Base-by-base conservation (phyloP, 179 eudicot species). In the Camellia oleifera region DNA sequence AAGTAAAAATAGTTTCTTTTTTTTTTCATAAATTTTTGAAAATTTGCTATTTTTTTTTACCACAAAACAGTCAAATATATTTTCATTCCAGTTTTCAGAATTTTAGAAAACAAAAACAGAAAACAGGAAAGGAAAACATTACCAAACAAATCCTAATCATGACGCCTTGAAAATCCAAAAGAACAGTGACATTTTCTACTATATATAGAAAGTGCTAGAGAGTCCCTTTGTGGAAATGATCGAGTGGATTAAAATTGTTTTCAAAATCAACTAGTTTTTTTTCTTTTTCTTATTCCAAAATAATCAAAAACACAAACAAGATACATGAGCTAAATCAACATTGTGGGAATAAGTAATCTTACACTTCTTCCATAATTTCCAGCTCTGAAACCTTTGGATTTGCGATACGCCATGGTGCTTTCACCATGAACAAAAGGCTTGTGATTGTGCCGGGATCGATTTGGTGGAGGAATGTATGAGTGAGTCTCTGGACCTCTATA, bases 401-500 rank as follows among this genome's bases (percentile, higher is more conserved):
- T 87, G n/a, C 80, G 77, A 57, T 76, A 85, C 13, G 45, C 53
- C 78, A 23, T 56, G 65, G 50, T 66, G 50, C 56, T 72, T 60
- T 80, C 86, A 23, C 69, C 79, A 54, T 77, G 88, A 76, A 44
- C 53, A 77, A 17, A 71, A 80, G 77, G 84, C 60, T 73, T 69
- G 48, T 69, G 78, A 20, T 73, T 69, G 48, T 69, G 78, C 17
- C 79, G 67, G 60, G 78, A 26, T 72, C 76, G 77, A 53, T 83
- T 80, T 26, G 91, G 90, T 10, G 96, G 93, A 56, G 96, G 91
- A 76, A 82, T 72, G 77, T 82, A 83, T 0, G 92, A 81, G 64
- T 92, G 96, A 3, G 96, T 90, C 87, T 89, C 96, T 3, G 92
- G 93, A 26, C 96, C 96, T 84, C 89, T 89, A 76, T 90, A 92